phyloP scores from a whole-genome alignment of 495 filamentous ascomycete species.

The Astrothelium subdiscretum region DNA sequence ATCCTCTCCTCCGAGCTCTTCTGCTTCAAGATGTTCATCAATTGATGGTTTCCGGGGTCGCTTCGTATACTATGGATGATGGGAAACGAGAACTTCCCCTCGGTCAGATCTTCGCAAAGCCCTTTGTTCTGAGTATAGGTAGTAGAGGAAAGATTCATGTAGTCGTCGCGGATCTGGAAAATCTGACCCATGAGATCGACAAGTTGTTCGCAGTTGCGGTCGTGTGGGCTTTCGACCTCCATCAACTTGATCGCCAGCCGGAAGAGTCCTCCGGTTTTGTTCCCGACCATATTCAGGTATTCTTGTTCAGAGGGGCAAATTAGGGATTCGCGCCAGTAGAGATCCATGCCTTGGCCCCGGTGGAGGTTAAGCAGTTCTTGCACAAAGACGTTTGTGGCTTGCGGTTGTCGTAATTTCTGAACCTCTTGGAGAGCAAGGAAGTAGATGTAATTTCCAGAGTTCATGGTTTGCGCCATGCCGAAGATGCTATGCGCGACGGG shows the following conservation, averaged over 20 bases:
- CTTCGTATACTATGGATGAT: slow-evolving; percentile 89
- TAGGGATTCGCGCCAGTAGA: slow-evolving; percentile 92
- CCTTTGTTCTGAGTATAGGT: slow-evolving; percentile 85
- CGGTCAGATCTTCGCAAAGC: slow-evolving; percentile 89
- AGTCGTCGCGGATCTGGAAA: slow-evolving; percentile 74
- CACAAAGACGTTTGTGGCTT: slow-evolving; percentile 63
- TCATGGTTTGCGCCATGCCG: slow-evolving; percentile 91
- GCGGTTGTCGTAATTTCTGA: slow-evolving; percentile 59
- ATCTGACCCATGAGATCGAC: slow-evolving; percentile 85
- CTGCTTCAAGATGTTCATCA: slow-evolving; percentile 87
- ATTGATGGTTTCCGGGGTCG: slow-evolving; percentile 63
- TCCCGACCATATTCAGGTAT: slow-evolving; percentile 96
- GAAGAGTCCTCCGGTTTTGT: slow-evolving; percentile 96
- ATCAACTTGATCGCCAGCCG: slow-evolving; percentile 89
- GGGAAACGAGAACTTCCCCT: slow-evolving; percentile 96
- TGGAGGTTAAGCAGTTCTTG: slow-evolving; percentile 91
- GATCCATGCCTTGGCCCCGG: slow-evolving; percentile 92
- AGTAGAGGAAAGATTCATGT: slow-evolving; percentile 67
- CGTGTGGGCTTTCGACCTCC: slow-evolving; percentile 55
- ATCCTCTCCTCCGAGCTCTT: slow-evolving; percentile 76
- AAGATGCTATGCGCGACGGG: slow-evolving; percentile 94
- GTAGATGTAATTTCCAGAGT: slow-evolving; percentile 94
- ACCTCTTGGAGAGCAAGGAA: slow-evolving; percentile 72
- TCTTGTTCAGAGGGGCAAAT: slow-evolving; percentile 91
- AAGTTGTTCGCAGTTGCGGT: slow-evolving; percentile 29